phyloP scores from a whole-genome alignment of 306 rosid species.

The Inga laurina region DNA sequence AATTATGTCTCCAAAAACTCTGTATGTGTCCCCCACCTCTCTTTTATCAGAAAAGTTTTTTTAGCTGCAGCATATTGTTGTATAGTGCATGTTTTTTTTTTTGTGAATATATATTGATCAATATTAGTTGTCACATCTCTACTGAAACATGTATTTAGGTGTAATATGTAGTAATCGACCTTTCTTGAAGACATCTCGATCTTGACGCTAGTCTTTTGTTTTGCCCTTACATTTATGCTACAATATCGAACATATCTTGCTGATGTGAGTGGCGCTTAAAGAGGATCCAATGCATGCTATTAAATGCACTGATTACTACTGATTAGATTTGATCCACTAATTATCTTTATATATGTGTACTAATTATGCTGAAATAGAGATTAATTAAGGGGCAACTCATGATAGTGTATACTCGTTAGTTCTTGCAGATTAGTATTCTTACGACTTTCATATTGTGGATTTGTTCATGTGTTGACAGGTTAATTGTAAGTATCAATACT shows the following conservation, averaged over 20 bases:
- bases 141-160: neutral
- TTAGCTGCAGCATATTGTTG: neutral
- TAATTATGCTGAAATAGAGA: neutral
- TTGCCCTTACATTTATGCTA: neutral
- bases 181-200: neutral
- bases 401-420: neutral
- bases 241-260: neutral
- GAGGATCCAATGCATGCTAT: slow-evolving; percentile 1
- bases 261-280: neutral
- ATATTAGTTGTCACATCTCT: neutral
- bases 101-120: too few species aligned
- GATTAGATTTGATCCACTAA: neutral
- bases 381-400: neutral
- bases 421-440: neutral
- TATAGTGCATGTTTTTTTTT: neutral
- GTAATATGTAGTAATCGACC: neutral
- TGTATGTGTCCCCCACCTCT: slow-evolving; percentile 32
- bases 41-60: slow-evolving; percentile 22
- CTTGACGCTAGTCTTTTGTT: neutral
- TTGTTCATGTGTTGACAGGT: neutral
- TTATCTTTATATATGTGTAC: neutral
- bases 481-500: neutral
- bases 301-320: neutral
- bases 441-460: neutral
- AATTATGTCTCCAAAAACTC: slow-evolving; percentile 27